Percentiles rank a stretch among this genome's conserved stretches.
Conservation (phyloP, 2,329 filamentous ascomycete species). For the Penicillium sp. region DNA sequence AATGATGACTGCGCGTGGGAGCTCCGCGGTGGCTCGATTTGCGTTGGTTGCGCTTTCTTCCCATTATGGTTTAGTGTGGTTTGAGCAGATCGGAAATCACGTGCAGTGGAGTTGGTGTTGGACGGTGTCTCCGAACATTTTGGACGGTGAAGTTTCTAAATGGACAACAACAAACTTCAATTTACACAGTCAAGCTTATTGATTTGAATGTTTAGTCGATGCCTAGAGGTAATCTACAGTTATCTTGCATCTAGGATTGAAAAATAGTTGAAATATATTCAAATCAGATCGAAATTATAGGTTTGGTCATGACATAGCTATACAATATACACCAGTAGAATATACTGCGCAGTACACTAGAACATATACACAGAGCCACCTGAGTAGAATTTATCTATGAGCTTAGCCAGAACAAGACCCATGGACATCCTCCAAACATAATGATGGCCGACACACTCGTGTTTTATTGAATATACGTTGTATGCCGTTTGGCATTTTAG, state of each 20-base stretch:
- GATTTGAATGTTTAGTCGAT: background rate
- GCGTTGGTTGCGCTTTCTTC: conserved; percentile 5
- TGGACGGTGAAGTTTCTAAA: background rate
- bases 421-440: background rate
- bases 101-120: background rate
- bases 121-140: no score
- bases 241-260: background rate
- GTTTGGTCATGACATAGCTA: no score
- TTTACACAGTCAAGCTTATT: background rate
- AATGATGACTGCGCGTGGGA: conserved; percentile 18
- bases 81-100: conserved; percentile 2
- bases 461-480: background rate
- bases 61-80: conserved; percentile 25
- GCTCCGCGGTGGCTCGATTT: conserved; percentile 21
- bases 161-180: background rate
- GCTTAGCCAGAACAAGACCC: background rate
- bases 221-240: background rate
- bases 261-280: background rate
- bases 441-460: background rate
- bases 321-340: no score
- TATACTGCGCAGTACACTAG: background rate
- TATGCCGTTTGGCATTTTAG: background rate
- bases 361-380: background rate
- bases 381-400: background rate
- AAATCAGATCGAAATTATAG: background rate